Conservation (phyloP, 768 basidiomycete species). For the Rhodotorula paludigena region DNA sequence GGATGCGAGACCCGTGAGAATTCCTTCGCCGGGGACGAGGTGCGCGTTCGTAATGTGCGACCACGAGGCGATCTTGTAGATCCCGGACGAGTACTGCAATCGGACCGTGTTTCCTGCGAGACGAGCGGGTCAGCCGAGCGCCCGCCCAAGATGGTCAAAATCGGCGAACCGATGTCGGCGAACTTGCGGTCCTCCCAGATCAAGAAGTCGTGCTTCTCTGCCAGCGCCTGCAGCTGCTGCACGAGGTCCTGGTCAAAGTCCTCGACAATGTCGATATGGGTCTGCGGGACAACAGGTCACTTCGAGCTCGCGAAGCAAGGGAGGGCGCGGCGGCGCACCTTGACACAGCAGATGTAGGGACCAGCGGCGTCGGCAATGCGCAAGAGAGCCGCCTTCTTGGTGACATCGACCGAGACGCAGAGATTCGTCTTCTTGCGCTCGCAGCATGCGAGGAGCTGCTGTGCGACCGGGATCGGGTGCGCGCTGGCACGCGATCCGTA, state of each 20-base stretch:
- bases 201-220: conserved; percentile 78
- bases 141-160: neutral
- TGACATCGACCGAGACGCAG: conserved; percentile 93
- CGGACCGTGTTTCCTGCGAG: conserved; percentile 85
- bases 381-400: conserved; percentile 68
- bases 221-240: conserved; percentile 63
- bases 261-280: conserved; percentile 90
- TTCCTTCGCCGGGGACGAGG: conserved; percentile 88
- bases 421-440: conserved; percentile 84
- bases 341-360: conserved; percentile 85
- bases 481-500: conserved; percentile 25
- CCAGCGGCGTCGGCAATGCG: conserved; percentile 83
- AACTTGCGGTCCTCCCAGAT: conserved; percentile 99
- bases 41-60: conserved; percentile 97
- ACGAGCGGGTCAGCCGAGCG: neutral
- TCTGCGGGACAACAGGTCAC: conserved; percentile 53
- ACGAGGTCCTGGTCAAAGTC: conserved; percentile 77
- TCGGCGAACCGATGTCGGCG: conserved; percentile 83
- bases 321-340: conserved; percentile 53
- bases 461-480: conserved; percentile 44
- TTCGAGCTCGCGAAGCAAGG: neutral
- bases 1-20: conserved; percentile 80
- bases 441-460: conserved; percentile 70
- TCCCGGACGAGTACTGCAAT: conserved; percentile 85
- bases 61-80: conserved; percentile 92